These are phyloP conservation scores for Zelopaecilomyces penicillatus DNA, from an alignment of 2,329 filamentous ascomycete species.

Conservation along the genomic window DNA sequence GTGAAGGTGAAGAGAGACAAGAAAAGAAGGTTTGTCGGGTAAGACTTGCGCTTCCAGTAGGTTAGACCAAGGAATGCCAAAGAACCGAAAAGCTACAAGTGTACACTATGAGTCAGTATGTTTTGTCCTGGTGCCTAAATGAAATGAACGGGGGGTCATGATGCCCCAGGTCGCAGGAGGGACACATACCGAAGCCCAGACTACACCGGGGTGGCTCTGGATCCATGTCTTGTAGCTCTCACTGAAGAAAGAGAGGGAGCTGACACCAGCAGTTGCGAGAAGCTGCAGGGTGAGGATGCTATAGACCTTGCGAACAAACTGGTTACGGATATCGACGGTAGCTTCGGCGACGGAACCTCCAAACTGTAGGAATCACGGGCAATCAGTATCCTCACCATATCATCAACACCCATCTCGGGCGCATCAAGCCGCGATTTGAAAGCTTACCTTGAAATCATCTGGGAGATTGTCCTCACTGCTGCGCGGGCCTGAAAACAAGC, in stretches of 20 bases:
- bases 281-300: constrained; percentile 95
- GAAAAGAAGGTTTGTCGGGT: constrained; percentile 91
- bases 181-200: constrained; percentile 66
- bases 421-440: too few species aligned
- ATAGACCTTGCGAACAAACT: constrained; percentile 96
- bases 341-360: constrained; percentile 89
- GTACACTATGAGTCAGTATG: too few species aligned
- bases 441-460: constrained; percentile 83
- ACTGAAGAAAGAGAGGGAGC: constrained; percentile 80
- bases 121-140: too few species aligned
- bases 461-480: constrained; percentile 84
- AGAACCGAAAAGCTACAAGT: constrained; percentile 59
- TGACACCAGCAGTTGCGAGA: constrained; percentile 71
- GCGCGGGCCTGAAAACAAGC: constrained; percentile 61
- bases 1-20: constrained; percentile 80
- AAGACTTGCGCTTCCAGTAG: constrained; percentile 92
- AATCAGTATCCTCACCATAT: too few species aligned
- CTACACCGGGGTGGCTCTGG: constrained; percentile 70
- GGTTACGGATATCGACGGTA: constrained; percentile 90
- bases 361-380: constrained; percentile 46
- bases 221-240: constrained; percentile 76
- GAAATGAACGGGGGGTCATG: too few species aligned
- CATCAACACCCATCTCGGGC: too few species aligned
- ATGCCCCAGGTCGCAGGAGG: background rate
- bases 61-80: constrained; percentile 80